Conservation (phyloP, 306 rosid genomes). For the Dalbergia cochinchinensis region DNA sequence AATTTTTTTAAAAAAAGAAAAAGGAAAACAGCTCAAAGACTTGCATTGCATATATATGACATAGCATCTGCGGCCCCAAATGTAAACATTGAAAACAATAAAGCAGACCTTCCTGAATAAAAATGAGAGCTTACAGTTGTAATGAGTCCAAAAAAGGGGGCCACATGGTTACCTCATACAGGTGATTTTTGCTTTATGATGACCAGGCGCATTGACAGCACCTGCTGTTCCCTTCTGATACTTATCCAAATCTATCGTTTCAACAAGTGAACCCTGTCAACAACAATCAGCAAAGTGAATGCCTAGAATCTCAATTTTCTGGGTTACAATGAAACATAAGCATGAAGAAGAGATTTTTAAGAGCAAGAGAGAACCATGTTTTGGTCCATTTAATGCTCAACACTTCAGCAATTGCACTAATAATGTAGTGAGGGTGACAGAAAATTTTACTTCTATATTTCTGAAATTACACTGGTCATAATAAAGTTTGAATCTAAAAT, state of each 20-base stretch:
- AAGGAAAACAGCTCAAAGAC: neutral
- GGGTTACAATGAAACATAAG: neutral
- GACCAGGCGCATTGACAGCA: slow-evolving; percentile 37
- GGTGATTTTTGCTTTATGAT: slow-evolving; percentile 80
- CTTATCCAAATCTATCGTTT: slow-evolving; percentile 44
- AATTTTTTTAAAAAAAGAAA: neutral
- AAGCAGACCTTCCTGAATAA: neutral
- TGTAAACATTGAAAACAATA: neutral
- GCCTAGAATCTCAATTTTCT: slow-evolving; percentile 18
- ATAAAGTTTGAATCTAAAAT: no score
- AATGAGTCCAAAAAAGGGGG: neutral
- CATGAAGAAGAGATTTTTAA: neutral
- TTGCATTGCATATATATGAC: neutral
- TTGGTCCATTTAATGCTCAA: no score
- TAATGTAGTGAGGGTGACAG: neutral
- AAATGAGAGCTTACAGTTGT: neutral
- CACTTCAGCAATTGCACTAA: neutral
- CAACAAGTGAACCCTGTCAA: slow-evolving; percentile 66
- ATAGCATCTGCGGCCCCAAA: neutral
- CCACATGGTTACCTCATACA: slow-evolving; percentile 70
- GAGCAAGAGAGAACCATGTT: neutral
- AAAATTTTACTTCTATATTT: no score
- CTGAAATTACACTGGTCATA: no score
- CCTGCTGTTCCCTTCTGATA: slow-evolving; percentile 23
- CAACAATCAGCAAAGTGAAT: slow-evolving; percentile 37